These are phyloP conservation scores for Boletus coccyginus DNA, from an alignment of 768 basidiomycete genomes.

Conservation along the genomic window DNA sequence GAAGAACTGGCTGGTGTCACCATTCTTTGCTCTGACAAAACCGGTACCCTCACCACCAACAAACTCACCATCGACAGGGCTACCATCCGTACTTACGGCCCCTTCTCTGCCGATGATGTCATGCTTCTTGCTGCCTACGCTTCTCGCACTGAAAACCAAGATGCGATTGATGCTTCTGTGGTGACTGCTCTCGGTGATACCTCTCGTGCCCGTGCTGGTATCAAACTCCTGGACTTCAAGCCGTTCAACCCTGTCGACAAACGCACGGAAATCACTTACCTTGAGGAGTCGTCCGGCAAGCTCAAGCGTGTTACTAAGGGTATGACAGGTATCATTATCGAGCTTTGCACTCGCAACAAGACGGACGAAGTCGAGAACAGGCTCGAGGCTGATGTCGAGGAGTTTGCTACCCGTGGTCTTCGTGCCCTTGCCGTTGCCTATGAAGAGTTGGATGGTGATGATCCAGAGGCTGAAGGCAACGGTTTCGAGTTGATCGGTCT, in stretches of 20 bases:
- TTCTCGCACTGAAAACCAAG: slow-evolving; percentile 98
- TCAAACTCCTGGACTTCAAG: slow-evolving; percentile 98
- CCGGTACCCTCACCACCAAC: slow-evolving; percentile 97
- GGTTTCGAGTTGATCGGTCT: slow-evolving; percentile 98
- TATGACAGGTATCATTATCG: slow-evolving; percentile 99
- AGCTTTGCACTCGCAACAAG: slow-evolving; percentile 97
- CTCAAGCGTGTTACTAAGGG: slow-evolving; percentile 99
- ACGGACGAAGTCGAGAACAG: slow-evolving; percentile 86
- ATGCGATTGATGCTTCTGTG: slow-evolving; percentile 91
- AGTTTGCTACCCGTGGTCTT: slow-evolving; percentile 93
- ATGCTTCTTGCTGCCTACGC: slow-evolving; percentile 94
- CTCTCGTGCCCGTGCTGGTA: slow-evolving; percentile 78
- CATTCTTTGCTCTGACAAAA: slow-evolving; percentile 99
- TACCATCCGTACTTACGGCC: slow-evolving; percentile 88
- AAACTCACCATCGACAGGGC: slow-evolving; percentile 96
- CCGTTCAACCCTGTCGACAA: slow-evolving; percentile 99
- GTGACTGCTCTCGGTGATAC: slow-evolving; percentile 75
- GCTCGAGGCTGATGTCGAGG: slow-evolving; percentile 94
- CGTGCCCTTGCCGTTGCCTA: slow-evolving; percentile 93
- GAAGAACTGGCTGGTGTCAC: slow-evolving; percentile 98
- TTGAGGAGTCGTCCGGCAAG: slow-evolving; percentile 89
- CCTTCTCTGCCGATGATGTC: slow-evolving; percentile 86
- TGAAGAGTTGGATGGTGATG: slow-evolving; percentile 86
- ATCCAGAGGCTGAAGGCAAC: slow-evolving; percentile 85
- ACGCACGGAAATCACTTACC: slow-evolving; percentile 98